Conservation (phyloP, 2,329 filamentous ascomycete genomes). For the Didymella pomorum region DNA sequence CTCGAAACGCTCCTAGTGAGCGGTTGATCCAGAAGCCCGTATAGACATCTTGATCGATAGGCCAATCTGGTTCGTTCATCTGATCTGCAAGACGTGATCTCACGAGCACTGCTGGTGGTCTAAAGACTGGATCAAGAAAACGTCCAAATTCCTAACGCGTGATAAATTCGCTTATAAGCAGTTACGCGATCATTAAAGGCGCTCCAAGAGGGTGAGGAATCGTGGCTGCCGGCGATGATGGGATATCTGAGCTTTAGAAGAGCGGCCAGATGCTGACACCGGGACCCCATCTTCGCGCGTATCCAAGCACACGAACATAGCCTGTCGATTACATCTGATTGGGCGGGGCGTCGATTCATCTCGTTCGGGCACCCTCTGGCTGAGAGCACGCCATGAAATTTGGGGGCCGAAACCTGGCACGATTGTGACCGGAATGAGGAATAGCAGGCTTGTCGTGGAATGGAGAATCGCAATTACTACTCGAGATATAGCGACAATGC, state of each 20-base stretch:
- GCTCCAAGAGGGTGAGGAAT: no score
- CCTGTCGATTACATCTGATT: background rate
- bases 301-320: background rate
- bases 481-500: no score
- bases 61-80: background rate
- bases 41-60: conserved; percentile 4
- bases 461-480: no score
- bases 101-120: background rate
- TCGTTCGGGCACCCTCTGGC: background rate
- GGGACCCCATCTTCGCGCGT: background rate
- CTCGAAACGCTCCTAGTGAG: conserved; percentile 9
- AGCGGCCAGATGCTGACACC: background rate
- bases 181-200: background rate
- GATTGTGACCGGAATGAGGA: background rate
- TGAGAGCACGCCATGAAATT: background rate
- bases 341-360: background rate
- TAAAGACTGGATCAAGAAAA: no score
- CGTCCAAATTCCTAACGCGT: background rate
- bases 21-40: conserved; percentile 32
- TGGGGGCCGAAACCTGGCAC: background rate
- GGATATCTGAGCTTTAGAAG: background rate
- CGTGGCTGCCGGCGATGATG: no score
- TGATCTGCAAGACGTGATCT: background rate
- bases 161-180: background rate
- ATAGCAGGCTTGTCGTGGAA: no score